Percentiles rank a stretch among this genome's conserved stretches.
phyloP scores from a whole-genome alignment of 2,329 filamentous ascomycete genomes.

The Plenodomus tracheiphilus region DNA sequence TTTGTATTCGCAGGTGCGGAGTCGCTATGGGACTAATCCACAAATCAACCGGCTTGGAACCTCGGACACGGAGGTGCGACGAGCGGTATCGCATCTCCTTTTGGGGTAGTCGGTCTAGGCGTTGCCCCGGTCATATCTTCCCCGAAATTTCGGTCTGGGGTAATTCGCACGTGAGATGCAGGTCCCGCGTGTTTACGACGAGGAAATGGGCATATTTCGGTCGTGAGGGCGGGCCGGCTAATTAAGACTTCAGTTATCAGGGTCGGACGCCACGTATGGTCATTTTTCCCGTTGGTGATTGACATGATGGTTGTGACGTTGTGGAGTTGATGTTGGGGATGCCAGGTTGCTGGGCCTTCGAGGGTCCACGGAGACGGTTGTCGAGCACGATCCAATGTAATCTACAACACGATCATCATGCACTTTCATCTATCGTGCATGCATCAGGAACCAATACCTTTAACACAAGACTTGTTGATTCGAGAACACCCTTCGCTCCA shows the following conservation, averaged over 20 bases:
- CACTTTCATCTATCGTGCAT: slow-evolving; percentile 10
- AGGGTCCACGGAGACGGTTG: slow-evolving; percentile 8
- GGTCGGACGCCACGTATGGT: background rate
- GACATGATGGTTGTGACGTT: background rate
- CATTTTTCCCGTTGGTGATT: background rate
- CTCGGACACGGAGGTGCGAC: slow-evolving; percentile 13
- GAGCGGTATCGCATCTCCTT: slow-evolving; percentile 4
- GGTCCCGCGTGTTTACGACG: slow-evolving; percentile 12
- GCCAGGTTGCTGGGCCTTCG: slow-evolving; percentile 13
- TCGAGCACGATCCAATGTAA: slow-evolving; percentile 9
- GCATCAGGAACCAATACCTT: background rate
- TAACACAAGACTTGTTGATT: too few species aligned
- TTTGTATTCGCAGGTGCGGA: slow-evolving; percentile 6
- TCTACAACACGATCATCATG: slow-evolving; percentile 9
- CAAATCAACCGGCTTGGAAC: slow-evolving; percentile 31
- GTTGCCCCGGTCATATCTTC: slow-evolving; percentile 4
- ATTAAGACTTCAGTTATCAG: background rate
- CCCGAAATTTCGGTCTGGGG: slow-evolving; percentile 16
- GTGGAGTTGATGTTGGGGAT: background rate
- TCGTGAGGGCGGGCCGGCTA: slow-evolving; percentile 3
- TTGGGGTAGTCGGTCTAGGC: slow-evolving; percentile 14
- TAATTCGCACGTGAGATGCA: slow-evolving; percentile 18
- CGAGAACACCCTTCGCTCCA: too few species aligned
- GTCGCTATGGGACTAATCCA: slow-evolving; percentile 16
- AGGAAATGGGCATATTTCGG: slow-evolving; percentile 1